Conservation (phyloP, 2,329 filamentous ascomycete species). For the Blastomyces percursus region DNA sequence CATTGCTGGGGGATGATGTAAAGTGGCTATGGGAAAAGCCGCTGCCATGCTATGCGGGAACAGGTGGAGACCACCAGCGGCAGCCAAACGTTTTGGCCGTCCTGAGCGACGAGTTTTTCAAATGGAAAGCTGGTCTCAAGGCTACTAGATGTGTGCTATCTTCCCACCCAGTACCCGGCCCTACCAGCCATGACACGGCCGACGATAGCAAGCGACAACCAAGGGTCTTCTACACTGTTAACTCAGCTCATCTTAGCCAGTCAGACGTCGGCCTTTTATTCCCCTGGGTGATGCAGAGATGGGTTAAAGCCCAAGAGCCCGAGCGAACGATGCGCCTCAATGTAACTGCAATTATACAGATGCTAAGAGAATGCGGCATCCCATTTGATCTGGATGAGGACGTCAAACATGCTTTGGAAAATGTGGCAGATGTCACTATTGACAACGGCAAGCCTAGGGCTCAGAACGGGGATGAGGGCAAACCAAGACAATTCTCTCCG, state of each 20-base stretch:
- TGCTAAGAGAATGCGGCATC: constrained; percentile 13
- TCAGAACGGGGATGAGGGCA: not conserved
- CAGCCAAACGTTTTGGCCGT: constrained; percentile 56
- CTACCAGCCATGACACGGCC: not conserved
- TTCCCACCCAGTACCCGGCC: constrained; percentile 34
- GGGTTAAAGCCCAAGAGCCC: constrained; percentile 37
- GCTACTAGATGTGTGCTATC: constrained; percentile 57
- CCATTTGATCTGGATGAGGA: constrained; percentile 2
- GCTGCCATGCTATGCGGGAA: constrained; percentile 52
- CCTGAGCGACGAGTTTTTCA: constrained; percentile 65
- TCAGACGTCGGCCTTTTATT: constrained; percentile 77
- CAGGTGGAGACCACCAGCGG: constrained; percentile 33
- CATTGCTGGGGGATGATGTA: constrained; percentile 53
- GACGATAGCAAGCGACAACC: constrained; percentile 31
- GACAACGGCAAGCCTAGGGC: not conserved
- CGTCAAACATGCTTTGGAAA: not conserved
- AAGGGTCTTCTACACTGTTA: constrained; percentile 61
- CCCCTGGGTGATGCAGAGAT: constrained; percentile 49
- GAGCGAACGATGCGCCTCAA: constrained; percentile 23
- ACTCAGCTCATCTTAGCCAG: constrained; percentile 71
- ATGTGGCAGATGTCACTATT: not conserved
- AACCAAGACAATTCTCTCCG: not conserved
- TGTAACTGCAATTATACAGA: constrained; percentile 22
- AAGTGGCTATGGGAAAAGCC: constrained; percentile 59
- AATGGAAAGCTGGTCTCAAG: constrained; percentile 63